Percentiles rank a stretch among this genome's conserved stretches.
Evolutionary conservation across 371 early-diverging fungal species (phyloP).

Genomic region (Mucor piriformis): DNA sequence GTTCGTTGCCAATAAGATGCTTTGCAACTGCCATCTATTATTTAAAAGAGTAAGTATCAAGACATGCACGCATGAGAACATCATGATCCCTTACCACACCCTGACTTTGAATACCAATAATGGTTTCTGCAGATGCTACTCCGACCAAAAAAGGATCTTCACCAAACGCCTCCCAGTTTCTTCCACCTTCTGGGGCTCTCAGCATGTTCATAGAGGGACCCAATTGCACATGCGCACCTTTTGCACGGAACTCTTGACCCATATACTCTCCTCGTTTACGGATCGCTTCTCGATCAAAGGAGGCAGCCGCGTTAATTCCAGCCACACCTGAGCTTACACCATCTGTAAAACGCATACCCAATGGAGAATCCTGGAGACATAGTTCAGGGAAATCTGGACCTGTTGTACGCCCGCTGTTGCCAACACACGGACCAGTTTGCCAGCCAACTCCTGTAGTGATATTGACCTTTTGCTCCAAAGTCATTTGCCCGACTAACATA

Average conservation of each 20-base stretch:
- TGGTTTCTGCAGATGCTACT: slow-evolving; percentile 41
- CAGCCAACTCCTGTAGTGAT: slow-evolving; percentile 58
- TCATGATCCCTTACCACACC: slow-evolving; percentile 37
- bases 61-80: neutral
- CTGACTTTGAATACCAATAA: slow-evolving; percentile 45
- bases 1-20: slow-evolving; percentile 58
- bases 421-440: slow-evolving; percentile 50
- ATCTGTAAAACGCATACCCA: slow-evolving; percentile 50
- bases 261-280: slow-evolving; percentile 52
- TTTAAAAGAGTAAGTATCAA: neutral
- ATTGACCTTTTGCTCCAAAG: slow-evolving; percentile 46
- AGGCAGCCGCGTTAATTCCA: slow-evolving; percentile 58
- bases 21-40: slow-evolving; percentile 57
- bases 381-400: slow-evolving; percentile 58
- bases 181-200: slow-evolving; percentile 51
- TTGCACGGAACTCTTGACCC: slow-evolving; percentile 56
- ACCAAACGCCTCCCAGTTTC: slow-evolving; percentile 68
- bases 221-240: slow-evolving; percentile 56
- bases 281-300: slow-evolving; percentile 56
- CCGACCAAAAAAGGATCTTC: slow-evolving; percentile 66
- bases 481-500: slow-evolving; percentile 33
- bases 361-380: slow-evolving; percentile 63
- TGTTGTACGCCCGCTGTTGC: slow-evolving; percentile 42
- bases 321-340: slow-evolving; percentile 54
- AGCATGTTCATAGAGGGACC: slow-evolving; percentile 58